Conservation (phyloP, 1,139 yeast species). For the Magnusiomyces magnusii region DNA sequence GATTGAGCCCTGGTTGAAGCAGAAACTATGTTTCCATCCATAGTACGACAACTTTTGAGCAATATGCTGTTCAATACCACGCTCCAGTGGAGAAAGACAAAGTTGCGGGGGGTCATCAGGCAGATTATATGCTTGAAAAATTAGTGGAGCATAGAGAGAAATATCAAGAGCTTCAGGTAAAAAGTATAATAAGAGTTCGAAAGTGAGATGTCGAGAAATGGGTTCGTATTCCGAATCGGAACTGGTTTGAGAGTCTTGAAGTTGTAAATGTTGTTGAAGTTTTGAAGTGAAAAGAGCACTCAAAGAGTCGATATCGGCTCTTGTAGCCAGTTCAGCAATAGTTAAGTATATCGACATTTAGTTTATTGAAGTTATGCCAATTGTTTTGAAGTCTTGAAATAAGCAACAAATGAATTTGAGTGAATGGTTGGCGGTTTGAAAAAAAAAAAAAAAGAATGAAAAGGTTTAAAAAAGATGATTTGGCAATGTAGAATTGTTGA, state of each 20-base stretch:
- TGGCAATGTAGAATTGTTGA: not conserved
- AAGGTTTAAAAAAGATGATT: not conserved
- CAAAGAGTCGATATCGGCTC: slow-evolving; percentile 2
- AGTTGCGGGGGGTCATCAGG: not conserved
- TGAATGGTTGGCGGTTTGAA: not conserved
- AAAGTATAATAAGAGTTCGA: slow-evolving; percentile 1
- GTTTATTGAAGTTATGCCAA: too few relatives aligned
- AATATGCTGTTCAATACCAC: not conserved
- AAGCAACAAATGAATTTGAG: not conserved
- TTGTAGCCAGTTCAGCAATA: slow-evolving; percentile 4
- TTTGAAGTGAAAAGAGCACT: not conserved
- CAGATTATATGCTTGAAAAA: not conserved
- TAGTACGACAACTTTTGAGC: not conserved
- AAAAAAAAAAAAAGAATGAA: not conserved
- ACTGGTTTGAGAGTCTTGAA: not conserved
- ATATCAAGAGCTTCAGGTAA: slow-evolving; percentile 2
- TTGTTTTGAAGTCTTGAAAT: too few relatives aligned
- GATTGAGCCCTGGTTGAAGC: not conserved
- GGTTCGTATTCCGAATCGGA: not conserved
- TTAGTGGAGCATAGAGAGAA: not conserved
- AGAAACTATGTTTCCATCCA: slow-evolving; percentile 4
- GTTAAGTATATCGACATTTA: not conserved
- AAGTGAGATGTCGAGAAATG: not conserved
- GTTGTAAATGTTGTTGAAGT: not conserved
- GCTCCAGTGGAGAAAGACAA: not conserved